Percentiles rank a stretch among this genome's conserved stretches.
phyloP scores from a whole-genome alignment of 257 asterid species.

The Jasminum sambac region DNA sequence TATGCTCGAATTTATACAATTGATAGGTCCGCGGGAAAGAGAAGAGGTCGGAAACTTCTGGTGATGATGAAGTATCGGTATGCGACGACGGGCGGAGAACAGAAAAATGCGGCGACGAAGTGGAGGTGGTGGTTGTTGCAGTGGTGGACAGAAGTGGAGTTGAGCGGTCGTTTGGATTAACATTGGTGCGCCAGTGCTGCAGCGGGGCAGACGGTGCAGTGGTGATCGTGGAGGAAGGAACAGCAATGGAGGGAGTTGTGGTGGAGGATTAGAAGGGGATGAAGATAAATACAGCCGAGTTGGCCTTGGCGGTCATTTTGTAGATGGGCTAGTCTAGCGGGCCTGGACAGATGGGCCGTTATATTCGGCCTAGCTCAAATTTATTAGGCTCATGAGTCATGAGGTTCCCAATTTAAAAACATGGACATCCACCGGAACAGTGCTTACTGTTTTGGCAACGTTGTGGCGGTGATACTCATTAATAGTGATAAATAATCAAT shows the following conservation, averaged over 20 bases:
- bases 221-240: conserved; percentile 1
- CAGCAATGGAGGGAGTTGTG: conserved; percentile 22
- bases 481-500: no score
- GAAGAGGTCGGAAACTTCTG: conserved; percentile 22
- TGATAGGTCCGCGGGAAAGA: conserved; percentile 35
- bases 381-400: not conserved
- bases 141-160: conserved; percentile 41
- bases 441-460: no score
- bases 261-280: conserved; percentile 24
- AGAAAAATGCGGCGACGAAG: conserved; percentile 26
- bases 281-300: conserved; percentile 20
- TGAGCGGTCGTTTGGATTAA: conserved; percentile 38
- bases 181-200: conserved; percentile 39
- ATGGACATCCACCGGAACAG: no score
- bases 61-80: conserved; percentile 18
- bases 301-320: conserved; percentile 29
- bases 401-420: no score
- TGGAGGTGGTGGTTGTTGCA: conserved; percentile 22
- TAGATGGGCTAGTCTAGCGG: not conserved
- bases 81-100: conserved; percentile 30
- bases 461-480: no score
- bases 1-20: conserved; percentile 25
- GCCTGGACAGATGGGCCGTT: not conserved
- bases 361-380: not conserved
- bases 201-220: conserved; percentile 4